Conservation (phyloP, 2,329 filamentous ascomycete genomes). For the Cladosporium sp. region DNA sequence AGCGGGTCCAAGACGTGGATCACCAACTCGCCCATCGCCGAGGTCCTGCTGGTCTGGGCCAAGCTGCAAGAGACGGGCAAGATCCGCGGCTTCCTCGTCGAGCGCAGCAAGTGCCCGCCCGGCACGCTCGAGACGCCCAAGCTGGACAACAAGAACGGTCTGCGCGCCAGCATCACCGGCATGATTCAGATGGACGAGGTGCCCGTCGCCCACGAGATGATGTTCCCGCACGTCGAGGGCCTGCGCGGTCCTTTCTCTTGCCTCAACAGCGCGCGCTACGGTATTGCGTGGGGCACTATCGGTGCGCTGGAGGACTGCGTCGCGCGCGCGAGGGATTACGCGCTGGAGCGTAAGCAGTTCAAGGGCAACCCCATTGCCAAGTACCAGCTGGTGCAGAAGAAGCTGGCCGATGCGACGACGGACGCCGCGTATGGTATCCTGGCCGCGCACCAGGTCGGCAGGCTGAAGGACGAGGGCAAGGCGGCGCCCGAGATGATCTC, state of each 20-base stretch:
- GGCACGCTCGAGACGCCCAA: slow-evolving; percentile 87
- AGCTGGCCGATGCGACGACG: slow-evolving; percentile 84
- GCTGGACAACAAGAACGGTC: slow-evolving; percentile 91
- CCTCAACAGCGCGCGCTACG: slow-evolving; percentile 86
- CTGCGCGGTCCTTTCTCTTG: slow-evolving; percentile 86
- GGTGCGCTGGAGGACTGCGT: slow-evolving; percentile 93
- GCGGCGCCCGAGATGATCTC: slow-evolving; percentile 90
- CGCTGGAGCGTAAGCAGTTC: slow-evolving; percentile 93
- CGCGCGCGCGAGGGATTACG: slow-evolving; percentile 70
- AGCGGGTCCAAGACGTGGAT: slow-evolving; percentile 92
- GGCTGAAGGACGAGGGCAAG: slow-evolving; percentile 87
- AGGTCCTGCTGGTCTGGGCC: slow-evolving; percentile 84
- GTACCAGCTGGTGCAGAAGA: slow-evolving; percentile 97
- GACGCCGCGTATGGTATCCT: slow-evolving; percentile 89
- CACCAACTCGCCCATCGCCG: slow-evolving; percentile 85
- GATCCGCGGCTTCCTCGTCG: slow-evolving; percentile 87
- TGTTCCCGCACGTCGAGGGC: slow-evolving; percentile 88
- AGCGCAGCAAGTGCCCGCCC: slow-evolving; percentile 74
- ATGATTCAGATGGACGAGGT: slow-evolving; percentile 96
- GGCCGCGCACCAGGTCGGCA: slow-evolving; percentile 81
- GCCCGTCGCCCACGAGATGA: slow-evolving; percentile 82
- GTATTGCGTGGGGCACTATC: slow-evolving; percentile 89
- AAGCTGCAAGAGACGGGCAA: slow-evolving; percentile 87
- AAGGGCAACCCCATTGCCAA: slow-evolving; percentile 90
- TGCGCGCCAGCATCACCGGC: slow-evolving; percentile 87